Conservation (phyloP, 2,329 filamentous ascomycete species). For the Xylariaceae sp. region DNA sequence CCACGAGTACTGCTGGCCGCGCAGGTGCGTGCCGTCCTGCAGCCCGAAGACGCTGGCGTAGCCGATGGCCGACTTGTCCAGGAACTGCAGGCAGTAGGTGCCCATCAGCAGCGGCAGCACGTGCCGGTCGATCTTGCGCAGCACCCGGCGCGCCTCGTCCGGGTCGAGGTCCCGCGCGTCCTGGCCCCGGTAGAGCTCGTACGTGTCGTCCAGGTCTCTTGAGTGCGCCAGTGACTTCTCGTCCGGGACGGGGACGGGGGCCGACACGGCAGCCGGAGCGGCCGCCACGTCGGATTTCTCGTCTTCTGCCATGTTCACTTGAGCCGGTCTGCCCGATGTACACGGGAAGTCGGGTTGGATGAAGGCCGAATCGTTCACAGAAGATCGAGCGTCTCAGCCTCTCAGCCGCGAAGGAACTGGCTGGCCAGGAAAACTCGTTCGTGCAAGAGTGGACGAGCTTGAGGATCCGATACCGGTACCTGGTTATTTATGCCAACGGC, state of each 20-base stretch:
- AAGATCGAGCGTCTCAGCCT: too few relatives aligned
- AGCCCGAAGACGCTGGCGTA: slow-evolving; percentile 44
- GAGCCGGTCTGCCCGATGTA: too few relatives aligned
- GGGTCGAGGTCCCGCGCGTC: slow-evolving; percentile 17
- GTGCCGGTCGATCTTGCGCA: slow-evolving; percentile 24
- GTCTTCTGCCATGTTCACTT: too few relatives aligned
- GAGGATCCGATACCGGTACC: too few relatives aligned
- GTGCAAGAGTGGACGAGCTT: too few relatives aligned
- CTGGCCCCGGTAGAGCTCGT: slow-evolving; percentile 24
- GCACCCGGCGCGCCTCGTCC: slow-evolving; percentile 20
- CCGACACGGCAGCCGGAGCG: not conserved
- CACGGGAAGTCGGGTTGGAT: too few relatives aligned
- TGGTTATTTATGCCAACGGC: too few relatives aligned
- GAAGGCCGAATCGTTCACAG: too few relatives aligned
- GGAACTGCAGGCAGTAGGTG: slow-evolving; percentile 27
- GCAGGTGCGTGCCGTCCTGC: slow-evolving; percentile 37
- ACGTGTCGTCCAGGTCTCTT: slow-evolving; percentile 26
- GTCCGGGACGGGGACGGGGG: slow-evolving; percentile 2
- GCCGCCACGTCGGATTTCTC: slow-evolving; percentile 8
- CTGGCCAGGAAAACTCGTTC: too few relatives aligned
- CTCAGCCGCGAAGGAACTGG: too few relatives aligned
- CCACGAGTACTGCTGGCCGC: slow-evolving; percentile 46
- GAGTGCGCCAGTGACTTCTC: slow-evolving; percentile 14
- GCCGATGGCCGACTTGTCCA: slow-evolving; percentile 36
- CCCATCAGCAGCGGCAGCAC: slow-evolving; percentile 25